These are phyloP conservation scores for Sisymbrium altissimum DNA, from an alignment of 345 rosid genomes.

Conservation along the genomic window DNA sequence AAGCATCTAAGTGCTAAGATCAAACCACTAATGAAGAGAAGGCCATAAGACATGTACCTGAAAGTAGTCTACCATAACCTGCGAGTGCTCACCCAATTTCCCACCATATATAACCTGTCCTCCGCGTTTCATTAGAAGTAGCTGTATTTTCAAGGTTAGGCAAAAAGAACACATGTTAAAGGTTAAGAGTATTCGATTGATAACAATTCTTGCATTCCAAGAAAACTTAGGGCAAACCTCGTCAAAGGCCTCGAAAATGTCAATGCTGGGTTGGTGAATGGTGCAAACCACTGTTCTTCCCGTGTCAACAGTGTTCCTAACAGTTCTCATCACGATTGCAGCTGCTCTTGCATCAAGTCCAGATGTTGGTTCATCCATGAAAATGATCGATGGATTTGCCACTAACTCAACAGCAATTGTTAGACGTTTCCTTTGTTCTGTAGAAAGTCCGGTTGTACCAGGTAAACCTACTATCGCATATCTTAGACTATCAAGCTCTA, in stretches of 20 bases:
- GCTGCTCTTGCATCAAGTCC: conserved; percentile 98
- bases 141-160: conserved; percentile 38
- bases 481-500: conserved; percentile 72
- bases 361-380: conserved; percentile 98
- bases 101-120: conserved; percentile 89
- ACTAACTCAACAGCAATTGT: conserved; percentile 97
- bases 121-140: conserved; percentile 97
- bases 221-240: conserved; percentile 51
- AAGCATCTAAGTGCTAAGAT: neutral
- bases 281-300: conserved; percentile 95
- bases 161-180: neutral
- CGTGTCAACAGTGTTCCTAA: conserved; percentile 92
- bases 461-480: conserved; percentile 84
- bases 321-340: conserved; percentile 95
- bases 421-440: conserved; percentile 89
- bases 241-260: conserved; percentile 90
- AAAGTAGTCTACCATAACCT: conserved; percentile 68
- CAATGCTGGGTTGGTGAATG: conserved; percentile 94
- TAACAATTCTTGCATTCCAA: neutral
- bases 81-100: conserved; percentile 66
- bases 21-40: neutral
- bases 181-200: neutral
- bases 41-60: conserved; percentile 47
- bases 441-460: conserved; percentile 80
- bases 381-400: conserved; percentile 88